Evolutionary conservation across 208 protist genomes (phyloP), one percentile per base, ranked within the genome.

Genomic region (Strigomonas culicis): DNA sequence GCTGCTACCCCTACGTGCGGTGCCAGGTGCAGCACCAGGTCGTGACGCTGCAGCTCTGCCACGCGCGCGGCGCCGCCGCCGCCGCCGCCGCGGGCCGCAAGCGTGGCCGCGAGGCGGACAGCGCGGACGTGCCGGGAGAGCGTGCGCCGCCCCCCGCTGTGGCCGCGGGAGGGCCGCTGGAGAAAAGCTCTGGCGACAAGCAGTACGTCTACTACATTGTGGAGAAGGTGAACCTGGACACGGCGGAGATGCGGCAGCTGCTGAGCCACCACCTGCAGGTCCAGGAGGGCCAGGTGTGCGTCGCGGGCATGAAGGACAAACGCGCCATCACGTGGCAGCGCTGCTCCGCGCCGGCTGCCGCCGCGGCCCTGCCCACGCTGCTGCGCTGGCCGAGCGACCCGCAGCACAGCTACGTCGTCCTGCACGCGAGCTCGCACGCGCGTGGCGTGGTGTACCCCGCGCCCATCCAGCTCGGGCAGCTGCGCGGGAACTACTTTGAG

Each of bases 291-390:
- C 25, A 57, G n/a, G 80, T 98, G 10, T 80, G 79, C 41, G 80
- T 84, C 2, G 95, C 96, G 0, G 96, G 96, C 49, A 88, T 97
- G 65, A 98, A 98, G 66, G 96, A 98, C 67, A 93, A 94, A 67
- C 74, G 77, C 46, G 94, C 76, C 19, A 60, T 97, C 59, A 97
- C 96, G 10, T 79, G 75, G 46, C 96, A 98, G 72, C 75, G 78
- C 24, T 72, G 86, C 56, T 93, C 90, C 22, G 75, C 88, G 24
- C 86, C 78, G 8, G 4, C 49, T 27, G 50, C 72, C 11, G 10
- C 30, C 59, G n/a, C 25, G 36, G n/a, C 43, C 28, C 0, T 32
- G 32, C 19, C 32, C 60, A 34, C 31, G 11, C 36, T 66, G 10
- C 63, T 84, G 21, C 71, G 66, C 24, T 84, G 79, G 74, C 71